phyloP scores from a whole-genome alignment of 2,329 filamentous ascomycete genomes.

The Cryphonectria radicalis region DNA sequence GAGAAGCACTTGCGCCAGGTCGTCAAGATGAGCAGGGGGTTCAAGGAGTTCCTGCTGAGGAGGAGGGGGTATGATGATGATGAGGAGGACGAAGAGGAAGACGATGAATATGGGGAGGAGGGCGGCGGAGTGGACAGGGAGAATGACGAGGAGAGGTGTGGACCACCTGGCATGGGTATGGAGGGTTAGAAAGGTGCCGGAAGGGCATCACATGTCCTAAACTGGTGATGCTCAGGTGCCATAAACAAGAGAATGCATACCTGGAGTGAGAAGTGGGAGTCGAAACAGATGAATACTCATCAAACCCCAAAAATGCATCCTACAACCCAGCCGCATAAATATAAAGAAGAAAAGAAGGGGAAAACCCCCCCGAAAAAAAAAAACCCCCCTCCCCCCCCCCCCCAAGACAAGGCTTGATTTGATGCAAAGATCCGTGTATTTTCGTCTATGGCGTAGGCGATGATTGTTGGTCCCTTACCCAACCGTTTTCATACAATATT shows the following conservation, averaged over 20 bases:
- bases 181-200: neutral
- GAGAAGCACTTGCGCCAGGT: constrained; percentile 44
- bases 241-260: neutral
- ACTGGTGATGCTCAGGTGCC: neutral
- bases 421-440: neutral
- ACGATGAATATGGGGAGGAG: neutral
- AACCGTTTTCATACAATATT: neutral
- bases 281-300: neutral
- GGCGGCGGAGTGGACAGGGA: constrained; percentile 26
- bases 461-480: neutral
- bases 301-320: too few species aligned
- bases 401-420: neutral
- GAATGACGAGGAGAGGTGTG: neutral
- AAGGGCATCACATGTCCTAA: neutral
- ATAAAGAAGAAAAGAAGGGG: too few species aligned
- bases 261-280: neutral
- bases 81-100: constrained; percentile 19
- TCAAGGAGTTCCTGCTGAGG: constrained; percentile 41
- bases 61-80: constrained; percentile 25
- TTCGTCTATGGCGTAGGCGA: neutral
- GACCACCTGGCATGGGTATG: neutral
- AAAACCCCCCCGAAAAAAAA: too few species aligned
- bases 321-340: too few species aligned
- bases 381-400: too few species aligned
- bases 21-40: constrained; percentile 45